phyloP scores from a whole-genome alignment of 2,329 filamentous ascomycete species.

The Aspergillus ochraceus region DNA sequence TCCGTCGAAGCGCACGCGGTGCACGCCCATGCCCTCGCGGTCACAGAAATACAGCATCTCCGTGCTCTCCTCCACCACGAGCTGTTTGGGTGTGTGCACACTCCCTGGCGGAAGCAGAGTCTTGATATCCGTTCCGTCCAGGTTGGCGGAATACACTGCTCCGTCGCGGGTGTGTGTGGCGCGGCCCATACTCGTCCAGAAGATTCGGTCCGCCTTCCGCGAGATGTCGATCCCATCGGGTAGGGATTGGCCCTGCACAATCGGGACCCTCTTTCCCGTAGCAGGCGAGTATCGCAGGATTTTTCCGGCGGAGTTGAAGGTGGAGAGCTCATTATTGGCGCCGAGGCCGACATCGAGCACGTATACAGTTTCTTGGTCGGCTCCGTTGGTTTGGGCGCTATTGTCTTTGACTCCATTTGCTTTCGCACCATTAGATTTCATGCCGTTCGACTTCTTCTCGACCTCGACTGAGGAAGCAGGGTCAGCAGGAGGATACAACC shows the following conservation, averaged over 20 bases:
- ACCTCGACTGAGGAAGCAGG: neutral
- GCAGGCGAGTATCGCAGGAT: conserved; percentile 13
- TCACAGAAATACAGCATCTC: conserved; percentile 44
- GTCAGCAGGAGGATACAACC: conserved; percentile 29
- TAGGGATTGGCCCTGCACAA: conserved; percentile 23
- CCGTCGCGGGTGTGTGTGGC: conserved; percentile 41
- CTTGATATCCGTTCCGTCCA: conserved; percentile 50
- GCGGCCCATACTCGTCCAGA: conserved; percentile 54
- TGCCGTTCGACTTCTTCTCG: neutral
- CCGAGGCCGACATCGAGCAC: conserved; percentile 27
- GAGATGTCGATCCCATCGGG: conserved; percentile 51
- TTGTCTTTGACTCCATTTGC: conserved; percentile 7
- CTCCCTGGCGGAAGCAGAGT: conserved; percentile 46
- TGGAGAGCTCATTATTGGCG: conserved; percentile 17
- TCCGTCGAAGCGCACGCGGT: conserved; percentile 39
- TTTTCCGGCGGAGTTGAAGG: conserved; percentile 12
- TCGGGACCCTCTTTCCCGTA: conserved; percentile 14
- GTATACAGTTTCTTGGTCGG: conserved; percentile 12
- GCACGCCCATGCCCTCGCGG: conserved; percentile 43
- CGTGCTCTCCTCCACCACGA: conserved; percentile 29
- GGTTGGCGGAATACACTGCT: conserved; percentile 43
- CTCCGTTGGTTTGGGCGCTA: neutral
- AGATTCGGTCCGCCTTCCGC: conserved; percentile 36
- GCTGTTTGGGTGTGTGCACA: conserved; percentile 53
- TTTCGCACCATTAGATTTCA: conserved; percentile 2